phyloP scores from a whole-genome alignment of 1,284 basidiomycete genomes.

The Sporisorium exsertum region DNA sequence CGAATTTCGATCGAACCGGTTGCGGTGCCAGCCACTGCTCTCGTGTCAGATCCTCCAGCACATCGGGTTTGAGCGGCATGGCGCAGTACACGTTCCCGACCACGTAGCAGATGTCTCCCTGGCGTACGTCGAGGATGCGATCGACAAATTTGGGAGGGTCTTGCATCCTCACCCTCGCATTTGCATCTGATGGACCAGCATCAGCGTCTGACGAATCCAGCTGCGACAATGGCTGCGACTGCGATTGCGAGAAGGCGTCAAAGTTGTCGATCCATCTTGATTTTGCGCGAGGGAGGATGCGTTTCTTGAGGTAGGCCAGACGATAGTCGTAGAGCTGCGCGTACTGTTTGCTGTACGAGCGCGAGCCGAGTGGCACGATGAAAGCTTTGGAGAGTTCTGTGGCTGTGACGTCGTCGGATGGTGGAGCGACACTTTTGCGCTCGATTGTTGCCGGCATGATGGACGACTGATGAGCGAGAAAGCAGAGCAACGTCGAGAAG shows the following conservation, averaged over 20 bases:
- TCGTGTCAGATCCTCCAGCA: slow-evolving; percentile 90
- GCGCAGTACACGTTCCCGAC: slow-evolving; percentile 96
- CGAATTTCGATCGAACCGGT: slow-evolving; percentile 67
- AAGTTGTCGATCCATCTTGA: slow-evolving; percentile 50
- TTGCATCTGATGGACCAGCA: slow-evolving; percentile 19
- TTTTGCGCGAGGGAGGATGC: slow-evolving; percentile 53
- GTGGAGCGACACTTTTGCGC: slow-evolving; percentile 6
- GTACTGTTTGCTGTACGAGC: slow-evolving; percentile 62
- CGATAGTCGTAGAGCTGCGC: slow-evolving; percentile 68
- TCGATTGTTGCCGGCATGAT: slow-evolving; percentile 34
- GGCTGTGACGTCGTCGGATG: neutral
- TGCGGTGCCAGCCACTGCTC: slow-evolving; percentile 93
- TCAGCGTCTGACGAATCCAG: slow-evolving; percentile 15
- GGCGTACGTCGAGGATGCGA: slow-evolving; percentile 87
- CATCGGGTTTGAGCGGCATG: slow-evolving; percentile 97
- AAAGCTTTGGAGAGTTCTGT: slow-evolving; percentile 50
- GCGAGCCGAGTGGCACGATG: slow-evolving; percentile 54
- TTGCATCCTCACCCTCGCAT: slow-evolving; percentile 14
- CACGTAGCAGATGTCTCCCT: slow-evolving; percentile 86
- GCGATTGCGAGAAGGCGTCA: slow-evolving; percentile 26
- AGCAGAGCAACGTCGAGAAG: neutral
- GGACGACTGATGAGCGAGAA: neutral
- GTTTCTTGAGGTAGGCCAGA: slow-evolving; percentile 62
- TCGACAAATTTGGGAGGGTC: slow-evolving; percentile 76
- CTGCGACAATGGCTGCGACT: slow-evolving; percentile 31